Conservation (phyloP, 2,329 filamentous ascomycete genomes). For the Xenoacremonium recifei region DNA sequence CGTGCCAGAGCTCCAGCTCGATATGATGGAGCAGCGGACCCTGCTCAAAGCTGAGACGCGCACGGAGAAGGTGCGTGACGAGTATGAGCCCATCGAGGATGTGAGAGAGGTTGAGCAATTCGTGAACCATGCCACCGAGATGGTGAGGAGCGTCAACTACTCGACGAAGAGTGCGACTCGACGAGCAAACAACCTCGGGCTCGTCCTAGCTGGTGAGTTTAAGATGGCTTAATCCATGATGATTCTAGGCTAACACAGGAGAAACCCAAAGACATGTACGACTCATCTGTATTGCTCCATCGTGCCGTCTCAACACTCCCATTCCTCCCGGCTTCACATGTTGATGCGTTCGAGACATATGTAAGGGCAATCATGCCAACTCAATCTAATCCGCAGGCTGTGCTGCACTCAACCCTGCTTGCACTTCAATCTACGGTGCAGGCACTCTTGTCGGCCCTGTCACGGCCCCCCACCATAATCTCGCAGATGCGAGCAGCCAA, state of each 20-base stretch:
- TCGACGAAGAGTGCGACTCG: constrained; percentile 81
- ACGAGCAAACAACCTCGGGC: constrained; percentile 70
- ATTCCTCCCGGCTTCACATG: constrained; percentile 68
- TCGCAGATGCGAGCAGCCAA: constrained; percentile 71
- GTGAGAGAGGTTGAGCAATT: constrained; percentile 90
- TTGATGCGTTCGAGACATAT: constrained; percentile 71
- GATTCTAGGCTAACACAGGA: constrained; percentile 25
- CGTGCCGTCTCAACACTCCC: constrained; percentile 53
- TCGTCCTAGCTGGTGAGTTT: constrained; percentile 57
- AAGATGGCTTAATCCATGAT: constrained; percentile 15
- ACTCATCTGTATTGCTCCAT: constrained; percentile 58
- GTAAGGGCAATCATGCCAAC: constrained; percentile 62
- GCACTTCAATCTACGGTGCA: constrained; percentile 82
- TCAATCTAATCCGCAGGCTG: constrained; percentile 70
- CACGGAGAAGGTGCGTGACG: constrained; percentile 81
- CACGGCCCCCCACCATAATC: constrained; percentile 77
- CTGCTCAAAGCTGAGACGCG: constrained; percentile 81
- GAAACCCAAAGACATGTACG: constrained; percentile 68
- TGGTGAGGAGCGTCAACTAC: constrained; percentile 80
- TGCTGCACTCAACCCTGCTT: constrained; percentile 73
- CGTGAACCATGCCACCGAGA: constrained; percentile 85
- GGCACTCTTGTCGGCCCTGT: constrained; percentile 76
- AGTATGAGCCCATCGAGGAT: constrained; percentile 81
- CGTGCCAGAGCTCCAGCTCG: constrained; percentile 86
- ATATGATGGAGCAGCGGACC: constrained; percentile 87